phyloP scores from a whole-genome alignment of 2,329 filamentous ascomycete genomes.

The Sordariomycetes sp. region DNA sequence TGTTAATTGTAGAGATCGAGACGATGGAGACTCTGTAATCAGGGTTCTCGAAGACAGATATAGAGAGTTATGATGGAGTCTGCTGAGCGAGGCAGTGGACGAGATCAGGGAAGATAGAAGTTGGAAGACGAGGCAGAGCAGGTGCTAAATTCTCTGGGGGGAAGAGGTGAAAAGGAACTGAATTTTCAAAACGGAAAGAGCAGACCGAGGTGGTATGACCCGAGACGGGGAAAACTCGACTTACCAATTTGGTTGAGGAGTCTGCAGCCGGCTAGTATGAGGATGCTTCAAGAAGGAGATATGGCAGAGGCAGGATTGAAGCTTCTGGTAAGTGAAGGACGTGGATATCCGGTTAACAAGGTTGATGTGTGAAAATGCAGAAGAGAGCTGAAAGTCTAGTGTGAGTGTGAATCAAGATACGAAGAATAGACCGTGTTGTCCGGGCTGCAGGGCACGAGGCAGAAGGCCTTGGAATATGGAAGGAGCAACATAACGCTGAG shows the following conservation, averaged over 20 bases:
- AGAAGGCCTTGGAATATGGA: background rate
- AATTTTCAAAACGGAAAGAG: background rate
- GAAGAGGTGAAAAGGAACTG: background rate
- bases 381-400: no score
- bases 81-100: no score
- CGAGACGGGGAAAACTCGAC: background rate
- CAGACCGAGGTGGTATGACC: background rate
- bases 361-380: background rate
- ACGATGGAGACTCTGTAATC: no score
- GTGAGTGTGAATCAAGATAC: no score
- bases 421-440: background rate
- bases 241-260: background rate
- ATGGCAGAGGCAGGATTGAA: background rate
- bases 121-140: background rate
- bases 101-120: background rate
- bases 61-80: no score
- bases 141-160: background rate
- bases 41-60: no score
- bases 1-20: no score
- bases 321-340: background rate
- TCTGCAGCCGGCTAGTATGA: background rate
- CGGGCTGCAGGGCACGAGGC: background rate
- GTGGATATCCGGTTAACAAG: background rate
- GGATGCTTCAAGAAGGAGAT: background rate
- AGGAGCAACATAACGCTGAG: background rate